Evolutionary conservation across 2,329 filamentous ascomycete genomes (phyloP), one percentile per base, ranked within the genome.

Genomic region (Alternaria brassicae): DNA sequence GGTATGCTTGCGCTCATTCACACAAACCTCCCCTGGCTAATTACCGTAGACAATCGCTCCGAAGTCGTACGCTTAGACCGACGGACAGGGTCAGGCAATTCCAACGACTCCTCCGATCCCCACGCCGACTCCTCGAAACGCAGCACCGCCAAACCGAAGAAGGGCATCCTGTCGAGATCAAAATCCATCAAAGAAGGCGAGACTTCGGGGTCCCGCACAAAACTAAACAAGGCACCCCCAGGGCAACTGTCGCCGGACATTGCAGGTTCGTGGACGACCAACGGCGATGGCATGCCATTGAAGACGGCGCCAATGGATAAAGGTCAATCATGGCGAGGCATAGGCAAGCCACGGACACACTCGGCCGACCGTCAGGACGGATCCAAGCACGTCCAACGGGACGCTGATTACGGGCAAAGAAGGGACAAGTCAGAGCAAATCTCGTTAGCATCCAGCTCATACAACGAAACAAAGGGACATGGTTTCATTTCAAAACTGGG

Each of bases 401-500:
- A 76, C 13, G 72, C 74, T 8, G 73, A 76, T 32, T 56, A 67
- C 8, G 55, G 57, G 4, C 48, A 66, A 49, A 66, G 73, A 58
- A 68, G 66, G 44, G 72, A 77, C 53, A 67, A 61, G 58, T 69
- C 71, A 7, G 73, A 76, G 57, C 75, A 77, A 39, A 63, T 67
- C 36, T 78, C 77, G 6, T 55, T 77, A n/a, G 70, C 77, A 3
- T 83, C 85, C 1, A 70, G 65, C 15, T 86, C 87, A 0, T 81
- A 84, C 65, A 85, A 85, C 53, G 88, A 90, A 45, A 87, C 84
- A 47, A 82, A 81, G 41, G 87, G 88, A 15, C 81, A 83, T 51
- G 83, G 84, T 2, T 88, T 95, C 55, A 86, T 95, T 72, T 90
- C 85, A 64, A 92, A 90, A 56, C 80, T 95, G 44, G 91, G 90